Base-by-base conservation (phyloP, 2,329 filamentous ascomycete species). In the Fusarium miscanthi region DNA sequence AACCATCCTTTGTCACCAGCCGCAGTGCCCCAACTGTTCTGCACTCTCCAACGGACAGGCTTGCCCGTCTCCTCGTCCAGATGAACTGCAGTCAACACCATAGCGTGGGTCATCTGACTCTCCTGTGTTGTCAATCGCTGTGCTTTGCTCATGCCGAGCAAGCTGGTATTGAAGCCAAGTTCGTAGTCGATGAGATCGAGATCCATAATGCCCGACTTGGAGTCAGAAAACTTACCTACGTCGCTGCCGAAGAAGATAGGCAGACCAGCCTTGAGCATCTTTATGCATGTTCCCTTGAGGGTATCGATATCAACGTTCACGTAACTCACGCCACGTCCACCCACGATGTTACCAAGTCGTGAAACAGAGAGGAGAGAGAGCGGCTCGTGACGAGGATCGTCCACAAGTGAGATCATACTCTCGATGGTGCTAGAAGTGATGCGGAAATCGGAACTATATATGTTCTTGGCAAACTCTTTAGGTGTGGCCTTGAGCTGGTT, bases 231-330 rank as follows among this genome's bases (percentile, higher is more conserved):
- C 80, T 97, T 93, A 70, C 94, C 94, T 0, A 97, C 94, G 77
- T 97, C 94, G 56, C 89, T 92, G 63, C 94, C 94, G 79, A 97
- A 97, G 87, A 97, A 97, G 56, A 97, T 89, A 14, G 94, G 94
- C 9, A 93, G 83, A 3, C 93, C 94, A 16, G 91, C 90, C 78
- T 90, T 88, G 53, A 97, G 88, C 93, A 94, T 96, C 35, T 88
- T 85, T 53, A 97, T 89, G 75, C 91, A 93, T 1, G 92, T 90
- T 2, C 84, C 79, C 82, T 97, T 97, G 74, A 97, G 90, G 1
- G 88, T 84, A 4, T 81, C 72, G 86, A 94, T 94, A 66, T 91
- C 87, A 21, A 96, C 93, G 79, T 97, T 97, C 77, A 97, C 89
- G 79, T 97, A 97, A 13, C 90, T 93, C 59, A 97, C 87, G 8